Percentiles rank a stretch among this genome's conserved stretches.
Conservation (phyloP, 148 eudicot genomes). For the Chenopodium suecicum region DNA sequence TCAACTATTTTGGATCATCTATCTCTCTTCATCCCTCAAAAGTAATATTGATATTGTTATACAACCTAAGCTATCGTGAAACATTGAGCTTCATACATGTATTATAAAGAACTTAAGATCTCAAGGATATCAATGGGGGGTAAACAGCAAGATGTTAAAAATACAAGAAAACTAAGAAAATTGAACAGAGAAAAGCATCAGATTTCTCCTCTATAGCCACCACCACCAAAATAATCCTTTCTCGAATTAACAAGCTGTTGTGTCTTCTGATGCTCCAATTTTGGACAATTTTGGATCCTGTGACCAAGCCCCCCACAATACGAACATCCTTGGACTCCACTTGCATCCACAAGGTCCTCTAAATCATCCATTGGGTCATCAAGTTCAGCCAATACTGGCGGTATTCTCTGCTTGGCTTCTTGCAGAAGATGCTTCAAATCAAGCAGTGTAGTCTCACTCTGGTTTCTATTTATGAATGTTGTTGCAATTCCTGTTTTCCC, state of each 20-base stretch:
- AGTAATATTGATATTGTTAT: no score
- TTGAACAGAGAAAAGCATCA: slow-evolving; percentile 21
- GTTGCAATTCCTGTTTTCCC: slow-evolving; percentile 94
- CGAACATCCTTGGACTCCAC: slow-evolving; percentile 77
- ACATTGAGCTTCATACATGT: background rate
- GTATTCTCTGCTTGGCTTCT: slow-evolving; percentile 91
- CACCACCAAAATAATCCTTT: slow-evolving; percentile 80
- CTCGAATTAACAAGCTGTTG: slow-evolving; percentile 62
- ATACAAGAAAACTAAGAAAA: background rate
- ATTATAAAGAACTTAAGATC: background rate
- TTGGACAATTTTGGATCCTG: slow-evolving; percentile 72
- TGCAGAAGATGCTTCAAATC: slow-evolving; percentile 83
- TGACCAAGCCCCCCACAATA: slow-evolving; percentile 94
- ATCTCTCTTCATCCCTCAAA: no score
- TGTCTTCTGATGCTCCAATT: slow-evolving; percentile 76
- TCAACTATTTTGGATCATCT: no score
- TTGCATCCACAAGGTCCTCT: slow-evolving; percentile 39
- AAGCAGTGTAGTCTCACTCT: slow-evolving; percentile 78
- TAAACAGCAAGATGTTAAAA: background rate
- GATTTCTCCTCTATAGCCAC: slow-evolving; percentile 89
- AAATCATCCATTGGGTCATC: slow-evolving; percentile 79
- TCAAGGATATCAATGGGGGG: background rate
- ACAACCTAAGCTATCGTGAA: background rate
- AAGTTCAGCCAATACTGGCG: slow-evolving; percentile 78
- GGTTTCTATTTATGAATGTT: slow-evolving; percentile 84